Evolutionary conservation across 2,329 filamentous ascomycete species (phyloP).

Genomic region (Dactylellina drechsleri): DNA sequence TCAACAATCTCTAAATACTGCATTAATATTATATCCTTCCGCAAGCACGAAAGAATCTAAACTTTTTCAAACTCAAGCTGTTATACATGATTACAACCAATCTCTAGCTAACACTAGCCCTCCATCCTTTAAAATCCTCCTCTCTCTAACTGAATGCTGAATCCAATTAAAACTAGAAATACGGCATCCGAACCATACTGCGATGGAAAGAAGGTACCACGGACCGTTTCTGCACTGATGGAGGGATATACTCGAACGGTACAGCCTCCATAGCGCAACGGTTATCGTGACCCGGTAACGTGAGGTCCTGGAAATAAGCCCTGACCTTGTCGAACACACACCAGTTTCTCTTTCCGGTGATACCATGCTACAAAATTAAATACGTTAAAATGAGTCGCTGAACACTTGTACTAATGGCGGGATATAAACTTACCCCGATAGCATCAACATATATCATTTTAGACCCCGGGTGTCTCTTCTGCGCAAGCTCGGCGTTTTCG

Average conservation of each 20-base stretch:
- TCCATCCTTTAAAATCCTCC: too few relatives aligned
- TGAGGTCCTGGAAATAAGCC: constrained; percentile 41
- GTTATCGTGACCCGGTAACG: constrained; percentile 47
- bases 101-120: too few relatives aligned
- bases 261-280: constrained; percentile 16
- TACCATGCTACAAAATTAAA: constrained; percentile 24
- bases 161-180: not conserved
- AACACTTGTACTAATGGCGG: not conserved
- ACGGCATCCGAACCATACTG: constrained; percentile 8
- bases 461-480: constrained; percentile 22
- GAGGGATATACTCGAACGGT: constrained; percentile 28
- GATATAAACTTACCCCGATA: constrained; percentile 39
- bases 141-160: too few relatives aligned
- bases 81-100: too few relatives aligned
- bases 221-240: constrained; percentile 17
- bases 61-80: too few relatives aligned
- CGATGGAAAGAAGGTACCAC: constrained; percentile 2
- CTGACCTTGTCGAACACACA: constrained; percentile 41
- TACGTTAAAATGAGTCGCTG: constrained; percentile 9
- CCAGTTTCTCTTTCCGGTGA: constrained; percentile 29
- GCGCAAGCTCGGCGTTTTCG: constrained; percentile 38
- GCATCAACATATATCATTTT: constrained; percentile 50
- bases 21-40: too few relatives aligned
- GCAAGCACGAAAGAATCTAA: too few relatives aligned
- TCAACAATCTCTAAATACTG: too few relatives aligned